Evolutionary conservation across 495 filamentous ascomycete genomes (phyloP).

Genomic region (Aspergillus incahuasiensis): DNA sequence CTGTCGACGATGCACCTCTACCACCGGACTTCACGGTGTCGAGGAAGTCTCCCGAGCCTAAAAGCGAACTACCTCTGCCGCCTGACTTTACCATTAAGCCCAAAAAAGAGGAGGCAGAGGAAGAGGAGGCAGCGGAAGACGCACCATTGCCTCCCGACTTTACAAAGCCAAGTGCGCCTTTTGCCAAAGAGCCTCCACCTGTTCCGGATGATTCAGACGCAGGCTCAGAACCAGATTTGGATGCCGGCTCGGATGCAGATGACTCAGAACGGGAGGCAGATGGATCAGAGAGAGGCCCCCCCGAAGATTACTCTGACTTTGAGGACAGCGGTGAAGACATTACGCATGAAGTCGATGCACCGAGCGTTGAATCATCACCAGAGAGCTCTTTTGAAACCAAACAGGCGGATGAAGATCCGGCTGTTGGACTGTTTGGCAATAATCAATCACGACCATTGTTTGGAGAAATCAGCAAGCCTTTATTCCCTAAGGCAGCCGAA

Average conservation of each 20-base stretch:
- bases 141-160: slow-evolving; percentile 37
- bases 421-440: slow-evolving; percentile 37
- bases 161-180: slow-evolving; percentile 13
- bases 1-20: slow-evolving; percentile 52
- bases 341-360: slow-evolving; percentile 55
- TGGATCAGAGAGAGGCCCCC: slow-evolving; percentile 30
- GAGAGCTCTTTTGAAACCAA: slow-evolving; percentile 61
- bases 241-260: slow-evolving; percentile 24
- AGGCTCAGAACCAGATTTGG: slow-evolving; percentile 22
- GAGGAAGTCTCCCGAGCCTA: slow-evolving; percentile 19
- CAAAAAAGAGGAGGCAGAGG: slow-evolving; percentile 4
- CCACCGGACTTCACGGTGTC: slow-evolving; percentile 54
- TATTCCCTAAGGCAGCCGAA: slow-evolving; percentile 55
- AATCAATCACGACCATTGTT: slow-evolving; percentile 47
- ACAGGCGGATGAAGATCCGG: slow-evolving; percentile 30
- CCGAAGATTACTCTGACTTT: slow-evolving; percentile 42
- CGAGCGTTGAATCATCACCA: slow-evolving; percentile 56
- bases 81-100: slow-evolving; percentile 10
- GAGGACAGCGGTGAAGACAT: slow-evolving; percentile 41
- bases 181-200: slow-evolving; percentile 19
- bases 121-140: slow-evolving; percentile 12
- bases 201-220: slow-evolving; percentile 15
- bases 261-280: slow-evolving; percentile 23
- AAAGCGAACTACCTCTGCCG: slow-evolving; percentile 35
- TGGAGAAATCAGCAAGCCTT: slow-evolving; percentile 59